Evolutionary conservation across 2,329 filamentous ascomycete genomes (phyloP), one percentile per base, ranked within the genome.

Genomic region (Fusarium sp.): DNA sequence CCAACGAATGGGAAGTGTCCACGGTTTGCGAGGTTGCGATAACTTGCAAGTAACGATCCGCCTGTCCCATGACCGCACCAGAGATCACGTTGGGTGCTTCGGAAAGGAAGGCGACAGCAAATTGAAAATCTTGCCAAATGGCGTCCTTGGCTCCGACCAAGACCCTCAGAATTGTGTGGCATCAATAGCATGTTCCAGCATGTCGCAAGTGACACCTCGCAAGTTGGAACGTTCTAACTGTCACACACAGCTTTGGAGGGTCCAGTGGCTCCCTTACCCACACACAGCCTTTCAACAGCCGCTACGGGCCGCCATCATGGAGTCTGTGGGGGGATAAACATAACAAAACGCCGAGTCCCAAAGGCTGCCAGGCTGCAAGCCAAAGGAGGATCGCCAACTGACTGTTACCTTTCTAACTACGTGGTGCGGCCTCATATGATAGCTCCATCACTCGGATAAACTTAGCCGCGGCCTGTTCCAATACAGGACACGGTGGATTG

Each of bases 241-340:
- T 71, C 69, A 70, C 60, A n/a, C 44, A 66, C 35, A 58, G 53
- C 38, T 55, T 54, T 32, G n/a, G 51, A 56, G 38, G 48, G 62
- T 66, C 66, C 69, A 63, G 69, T 56, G 61, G 59, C 56, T 53
- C 45, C 59, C 60, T 57, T 75, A 71, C 66, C 63, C 70, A 72
- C 75, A 74, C 26, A 41, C 64, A 70, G 61, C 67, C 63, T 73
- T 66, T 75, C 59, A 66, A 69, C 66, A 73, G 76, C 74, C 71
- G 73, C 75, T 76, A 66, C 77, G 77, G 77, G 68, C 77, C 77
- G 75, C 70, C 66, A 78, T 58, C 67, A 78, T 63, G 72, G 70
- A 75, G 72, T 69, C 65, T 56, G 60, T 51, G 75, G 74, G 74
- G 71, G 55, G 32, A 51, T 51, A 51, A 30, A 36, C 42, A 66